Evolutionary conservation across 1,284 basidiomycete species (phyloP).

Genomic region (Pseudozyma hubeiensis): DNA sequence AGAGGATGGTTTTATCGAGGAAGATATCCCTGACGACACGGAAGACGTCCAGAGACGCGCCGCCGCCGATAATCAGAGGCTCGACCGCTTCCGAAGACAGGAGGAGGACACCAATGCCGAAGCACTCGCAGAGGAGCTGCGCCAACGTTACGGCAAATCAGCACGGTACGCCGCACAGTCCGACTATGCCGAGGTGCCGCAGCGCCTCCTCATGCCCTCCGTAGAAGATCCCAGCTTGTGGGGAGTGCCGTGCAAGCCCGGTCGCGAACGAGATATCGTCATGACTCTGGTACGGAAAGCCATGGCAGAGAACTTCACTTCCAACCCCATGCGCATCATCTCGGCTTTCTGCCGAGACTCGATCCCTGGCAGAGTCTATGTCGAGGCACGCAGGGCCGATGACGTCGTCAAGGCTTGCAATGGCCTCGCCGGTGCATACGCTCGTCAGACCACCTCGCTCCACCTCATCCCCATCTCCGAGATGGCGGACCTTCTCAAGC

Average conservation of each 20-base stretch:
- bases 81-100: conserved; percentile 81
- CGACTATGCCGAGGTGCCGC: conserved; percentile 83
- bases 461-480: conserved; percentile 94
- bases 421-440: conserved; percentile 91
- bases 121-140: conserved; percentile 85
- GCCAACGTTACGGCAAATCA: conserved; percentile 79
- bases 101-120: conserved; percentile 86
- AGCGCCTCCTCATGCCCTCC: conserved; percentile 94
- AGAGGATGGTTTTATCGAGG: conserved; percentile 79
- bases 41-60: conserved; percentile 74
- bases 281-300: conserved; percentile 94
- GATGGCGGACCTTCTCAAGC: conserved; percentile 95
- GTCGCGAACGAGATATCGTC: conserved; percentile 90
- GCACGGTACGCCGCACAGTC: conserved; percentile 66
- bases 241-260: conserved; percentile 94
- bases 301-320: conserved; percentile 72
- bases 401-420: conserved; percentile 86
- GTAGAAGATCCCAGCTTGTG: conserved; percentile 95
- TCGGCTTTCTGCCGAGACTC: conserved; percentile 97
- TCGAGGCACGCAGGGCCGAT: conserved; percentile 89
- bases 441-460: conserved; percentile 74
- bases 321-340: conserved; percentile 82
- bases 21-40: conserved; percentile 75
- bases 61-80: conserved; percentile 77
- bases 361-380: conserved; percentile 92